phyloP scores from a whole-genome alignment of 2,329 filamentous ascomycete species.

The Sordariomycetes sp. region DNA sequence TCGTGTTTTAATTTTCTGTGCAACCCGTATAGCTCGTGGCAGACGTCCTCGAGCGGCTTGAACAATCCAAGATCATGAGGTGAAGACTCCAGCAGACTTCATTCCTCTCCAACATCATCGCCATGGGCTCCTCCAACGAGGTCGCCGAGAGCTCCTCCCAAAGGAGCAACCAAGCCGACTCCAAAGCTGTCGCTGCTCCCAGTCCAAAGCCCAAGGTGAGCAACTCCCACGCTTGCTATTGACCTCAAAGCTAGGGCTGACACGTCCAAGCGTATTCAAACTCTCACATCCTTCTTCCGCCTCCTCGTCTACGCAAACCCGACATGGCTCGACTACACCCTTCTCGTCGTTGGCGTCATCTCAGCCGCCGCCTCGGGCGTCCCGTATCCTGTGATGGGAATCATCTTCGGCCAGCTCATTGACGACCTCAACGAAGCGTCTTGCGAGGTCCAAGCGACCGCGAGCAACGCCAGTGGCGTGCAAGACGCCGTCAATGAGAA shows the following conservation, averaged over 20 bases:
- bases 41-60: no score
- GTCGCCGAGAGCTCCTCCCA: background rate
- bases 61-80: background rate
- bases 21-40: no score
- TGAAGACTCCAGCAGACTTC: background rate
- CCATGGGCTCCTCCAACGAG: background rate
- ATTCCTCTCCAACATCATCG: no score
- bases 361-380: constrained; percentile 48
- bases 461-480: constrained; percentile 16
- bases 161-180: background rate
- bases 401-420: constrained; percentile 55
- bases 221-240: background rate
- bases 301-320: constrained; percentile 36
- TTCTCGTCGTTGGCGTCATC: constrained; percentile 29
- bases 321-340: constrained; percentile 29
- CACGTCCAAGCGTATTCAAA: constrained; percentile 8
- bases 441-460: constrained; percentile 27
- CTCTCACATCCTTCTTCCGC: constrained; percentile 29
- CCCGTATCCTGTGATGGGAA: constrained; percentile 54
- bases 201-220: constrained; percentile 9
- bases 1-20: no score
- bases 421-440: constrained; percentile 50
- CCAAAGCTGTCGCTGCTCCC: background rate
- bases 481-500: constrained; percentile 42
- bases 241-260: constrained; percentile 1